These are phyloP conservation scores for Leccinum subtestaceum DNA, from an alignment of 768 basidiomycete genomes.

Conservation along the genomic window DNA sequence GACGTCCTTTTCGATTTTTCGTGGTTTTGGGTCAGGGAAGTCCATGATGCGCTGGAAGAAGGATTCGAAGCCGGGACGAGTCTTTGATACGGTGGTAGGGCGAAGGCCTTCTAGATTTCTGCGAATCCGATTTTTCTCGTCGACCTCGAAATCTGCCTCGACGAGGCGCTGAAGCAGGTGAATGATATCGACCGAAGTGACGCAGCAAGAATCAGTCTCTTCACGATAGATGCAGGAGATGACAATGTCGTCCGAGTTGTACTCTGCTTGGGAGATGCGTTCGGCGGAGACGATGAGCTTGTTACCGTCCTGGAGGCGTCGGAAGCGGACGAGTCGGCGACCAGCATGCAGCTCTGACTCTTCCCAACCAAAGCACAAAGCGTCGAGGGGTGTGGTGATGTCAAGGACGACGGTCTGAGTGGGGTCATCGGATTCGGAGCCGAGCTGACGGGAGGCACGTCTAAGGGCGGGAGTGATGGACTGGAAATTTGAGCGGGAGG, in stretches of 20 bases:
- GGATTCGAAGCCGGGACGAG: conserved; percentile 71
- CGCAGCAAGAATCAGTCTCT: conserved; percentile 72
- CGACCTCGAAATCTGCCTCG: conserved; percentile 78
- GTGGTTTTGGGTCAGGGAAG: conserved; percentile 88
- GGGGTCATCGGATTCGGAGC: conserved; percentile 38
- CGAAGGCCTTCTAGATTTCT: conserved; percentile 91
- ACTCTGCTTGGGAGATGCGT: conserved; percentile 69
- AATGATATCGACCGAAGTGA: conserved; percentile 96
- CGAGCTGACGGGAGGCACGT: conserved; percentile 22
- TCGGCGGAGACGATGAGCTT: conserved; percentile 78
- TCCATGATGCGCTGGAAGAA: conserved; percentile 97
- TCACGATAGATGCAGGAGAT: conserved; percentile 93
- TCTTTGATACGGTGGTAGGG: conserved; percentile 88
- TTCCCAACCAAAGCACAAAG: conserved; percentile 57
- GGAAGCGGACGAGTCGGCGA: conserved; percentile 85
- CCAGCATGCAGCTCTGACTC: conserved; percentile 63
- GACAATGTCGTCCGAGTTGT: conserved; percentile 70
- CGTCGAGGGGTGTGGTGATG: conserved; percentile 54
- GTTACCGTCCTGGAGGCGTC: conserved; percentile 72
- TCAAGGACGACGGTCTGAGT: conserved; percentile 59
- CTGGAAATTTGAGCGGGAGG: conserved; percentile 15
- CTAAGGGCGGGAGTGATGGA: conserved; percentile 16
- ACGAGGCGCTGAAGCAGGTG: conserved; percentile 80
- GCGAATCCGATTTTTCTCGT: conserved; percentile 96
- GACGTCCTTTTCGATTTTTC: conserved; percentile 97